Base-by-base conservation (phyloP, 2,329 filamentous ascomycete species). In the Pestalotiopsis sp. region DNA sequence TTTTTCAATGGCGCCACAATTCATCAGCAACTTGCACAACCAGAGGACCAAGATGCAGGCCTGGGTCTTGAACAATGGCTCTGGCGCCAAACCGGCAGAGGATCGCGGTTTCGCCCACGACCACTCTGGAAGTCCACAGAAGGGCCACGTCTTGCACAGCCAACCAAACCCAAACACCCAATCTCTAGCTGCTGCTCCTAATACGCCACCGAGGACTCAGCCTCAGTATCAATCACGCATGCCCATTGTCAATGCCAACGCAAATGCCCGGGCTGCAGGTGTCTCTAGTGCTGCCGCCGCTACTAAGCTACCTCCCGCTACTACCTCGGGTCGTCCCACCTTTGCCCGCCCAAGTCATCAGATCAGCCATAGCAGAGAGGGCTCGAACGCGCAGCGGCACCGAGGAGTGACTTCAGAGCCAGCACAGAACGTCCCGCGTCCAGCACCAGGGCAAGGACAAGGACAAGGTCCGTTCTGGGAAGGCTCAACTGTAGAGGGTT, bases 21-120 rank as follows among this genome's bases (percentile, higher is more conserved):
- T 78, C 72, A 72, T 78, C 31, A 36, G 31, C 31, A 36, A 36
- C 31, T 36, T 36, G n/a, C 75, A 77, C 69, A 72, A 75, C 45
- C 78, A 75, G 13, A 78, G 75, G 70, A 75, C 67, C 20, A 78
- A 77, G 69, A 78, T 78, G 77, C 77, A 78, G 69, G 77, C 76
- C 70, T 78, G 76, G 76, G 77, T 78, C 36, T 76, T 76, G 27
- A 78, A 73, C 69, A 74, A 74, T 39, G 77, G 74, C 69, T 69
- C 71, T 56, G 69, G 70, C 68, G 71, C 71, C 67, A 72, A 76
- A 66, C 69, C 76, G 63, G 71, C 71, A 67, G 70, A 23, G 27
- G 58, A 23, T 27, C 27, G 67, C 13, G 71, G 68, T 49, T 71
- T 74, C 61, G 74, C 69, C 66, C 71, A 73, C 68, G 75, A 73